A percentile compares a stretch with the other conserved stretches of the same genome.
phyloP scores from a whole-genome alignment of 2,329 filamentous ascomycete species.

The Fusarium drepaniforme region DNA sequence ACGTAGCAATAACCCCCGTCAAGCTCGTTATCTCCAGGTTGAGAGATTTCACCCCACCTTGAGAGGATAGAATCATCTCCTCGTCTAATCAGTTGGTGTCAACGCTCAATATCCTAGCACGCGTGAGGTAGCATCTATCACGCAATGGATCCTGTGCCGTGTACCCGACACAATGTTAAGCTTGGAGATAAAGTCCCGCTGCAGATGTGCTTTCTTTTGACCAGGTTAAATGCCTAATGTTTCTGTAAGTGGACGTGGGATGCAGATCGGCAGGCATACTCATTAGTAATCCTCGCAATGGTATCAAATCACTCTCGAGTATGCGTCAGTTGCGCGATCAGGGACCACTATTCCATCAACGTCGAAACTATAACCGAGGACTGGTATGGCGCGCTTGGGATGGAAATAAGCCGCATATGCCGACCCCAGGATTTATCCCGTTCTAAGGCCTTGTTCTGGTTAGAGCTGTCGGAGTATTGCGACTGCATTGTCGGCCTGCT shows the following conservation, averaged over 20 bases:
- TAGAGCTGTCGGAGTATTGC: not conserved
- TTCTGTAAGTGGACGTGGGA: not conserved
- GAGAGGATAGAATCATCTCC: not conserved
- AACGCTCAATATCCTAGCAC: not conserved
- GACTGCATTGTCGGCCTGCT: not conserved
- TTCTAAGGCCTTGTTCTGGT: not conserved
- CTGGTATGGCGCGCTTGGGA: not conserved
- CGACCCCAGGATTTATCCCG: not conserved
- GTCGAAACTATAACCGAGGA: not conserved
- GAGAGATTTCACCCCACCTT: not conserved
- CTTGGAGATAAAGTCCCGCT: slow-evolving; percentile 6
- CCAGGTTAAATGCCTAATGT: not conserved
- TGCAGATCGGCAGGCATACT: not conserved
- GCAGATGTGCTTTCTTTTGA: not conserved
- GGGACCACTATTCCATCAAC: slow-evolving; percentile 11
- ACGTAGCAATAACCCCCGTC: not conserved
- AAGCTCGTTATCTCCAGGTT: not conserved
- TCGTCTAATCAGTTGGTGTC: not conserved
- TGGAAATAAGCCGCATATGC: not conserved
- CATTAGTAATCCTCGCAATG: not conserved
- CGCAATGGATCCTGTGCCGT: not conserved
- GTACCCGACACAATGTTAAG: slow-evolving; percentile 1
- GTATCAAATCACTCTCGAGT: not conserved
- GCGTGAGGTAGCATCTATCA: slow-evolving; percentile 1
- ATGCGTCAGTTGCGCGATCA: slow-evolving; percentile 1